phyloP scores from a whole-genome alignment of 2,329 filamentous ascomycete species.

The Rhynchosporium secalis region DNA sequence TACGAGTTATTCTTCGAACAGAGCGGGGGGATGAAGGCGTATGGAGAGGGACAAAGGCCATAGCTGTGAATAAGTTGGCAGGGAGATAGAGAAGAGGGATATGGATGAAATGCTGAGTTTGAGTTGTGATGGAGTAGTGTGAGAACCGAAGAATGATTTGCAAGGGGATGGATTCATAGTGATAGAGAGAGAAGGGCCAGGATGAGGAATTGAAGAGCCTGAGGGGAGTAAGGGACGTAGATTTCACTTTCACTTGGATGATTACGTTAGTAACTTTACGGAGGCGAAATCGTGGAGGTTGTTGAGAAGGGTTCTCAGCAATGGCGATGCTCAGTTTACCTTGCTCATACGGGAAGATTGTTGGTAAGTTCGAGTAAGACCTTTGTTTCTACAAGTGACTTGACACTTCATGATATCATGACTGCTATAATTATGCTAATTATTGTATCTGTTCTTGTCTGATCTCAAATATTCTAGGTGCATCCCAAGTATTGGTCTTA shows the following conservation, averaged over 20 bases:
- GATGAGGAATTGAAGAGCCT: conserved; percentile 41
- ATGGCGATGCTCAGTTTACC: neutral
- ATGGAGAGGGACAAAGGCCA: too few species aligned
- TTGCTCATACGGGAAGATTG: neutral
- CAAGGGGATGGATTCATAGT: conserved; percentile 57
- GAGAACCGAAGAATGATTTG: conserved; percentile 50
- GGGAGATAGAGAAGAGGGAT: neutral
- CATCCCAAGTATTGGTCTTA: neutral
- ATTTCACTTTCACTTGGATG: conserved; percentile 56
- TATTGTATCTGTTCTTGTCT: conserved; percentile 1
- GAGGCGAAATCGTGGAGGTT: conserved; percentile 25
- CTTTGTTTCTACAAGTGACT: too few species aligned
- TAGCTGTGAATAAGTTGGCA: too few species aligned
- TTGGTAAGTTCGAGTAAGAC: neutral
- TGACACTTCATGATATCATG: neutral
- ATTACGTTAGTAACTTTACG: conserved; percentile 50
- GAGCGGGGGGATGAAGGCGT: too few species aligned
- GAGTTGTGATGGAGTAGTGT: neutral
- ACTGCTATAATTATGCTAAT: conserved; percentile 12
- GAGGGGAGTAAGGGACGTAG: conserved; percentile 41
- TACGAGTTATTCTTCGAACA: too few species aligned
- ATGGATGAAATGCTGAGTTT: neutral
- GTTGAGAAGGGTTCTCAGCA: conserved; percentile 23
- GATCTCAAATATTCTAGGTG: neutral
- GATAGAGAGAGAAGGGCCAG: conserved; percentile 31